Percentiles rank a stretch among this genome's conserved stretches.
These are phyloP conservation scores for Diplogelasinospora grovesii DNA, from an alignment of 495 filamentous ascomycete species.

Conservation along the genomic window DNA sequence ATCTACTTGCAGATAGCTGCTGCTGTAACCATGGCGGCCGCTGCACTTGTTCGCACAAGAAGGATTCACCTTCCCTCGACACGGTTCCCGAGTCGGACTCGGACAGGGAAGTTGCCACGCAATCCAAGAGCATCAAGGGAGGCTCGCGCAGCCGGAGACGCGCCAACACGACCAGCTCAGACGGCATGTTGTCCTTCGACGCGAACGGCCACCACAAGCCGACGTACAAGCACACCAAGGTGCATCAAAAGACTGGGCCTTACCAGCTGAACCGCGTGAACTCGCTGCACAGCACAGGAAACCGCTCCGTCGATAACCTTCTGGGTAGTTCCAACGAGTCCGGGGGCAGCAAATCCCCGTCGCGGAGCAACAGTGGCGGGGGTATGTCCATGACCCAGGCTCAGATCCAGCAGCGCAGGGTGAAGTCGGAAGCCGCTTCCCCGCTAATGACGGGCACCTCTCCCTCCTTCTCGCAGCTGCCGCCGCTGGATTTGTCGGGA, in stretches of 20 bases:
- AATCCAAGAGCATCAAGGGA: constrained; percentile 40
- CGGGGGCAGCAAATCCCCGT: constrained; percentile 33
- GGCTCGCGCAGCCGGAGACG: constrained; percentile 53
- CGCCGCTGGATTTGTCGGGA: constrained; percentile 55
- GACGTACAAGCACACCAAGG: constrained; percentile 78
- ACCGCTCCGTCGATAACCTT: constrained; percentile 64
- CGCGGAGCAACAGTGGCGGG: constrained; percentile 12
- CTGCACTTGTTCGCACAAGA: constrained; percentile 90
- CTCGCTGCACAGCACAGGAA: constrained; percentile 58
- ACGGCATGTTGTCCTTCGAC: constrained; percentile 74
- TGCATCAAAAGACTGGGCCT: constrained; percentile 77
- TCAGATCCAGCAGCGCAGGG: constrained; percentile 46
- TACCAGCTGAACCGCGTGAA: constrained; percentile 73
- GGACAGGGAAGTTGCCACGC: constrained; percentile 38
- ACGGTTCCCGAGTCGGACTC: constrained; percentile 62
- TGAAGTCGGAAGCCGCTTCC: constrained; percentile 67
- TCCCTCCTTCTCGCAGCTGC: constrained; percentile 53
- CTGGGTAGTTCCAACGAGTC: constrained; percentile 28
- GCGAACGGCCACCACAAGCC: constrained; percentile 93
- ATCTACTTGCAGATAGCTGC: constrained; percentile 60
- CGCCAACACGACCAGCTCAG: constrained; percentile 78
- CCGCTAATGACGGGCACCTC: constrained; percentile 53
- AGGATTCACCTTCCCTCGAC: constrained; percentile 68
- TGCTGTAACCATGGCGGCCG: constrained; percentile 87
- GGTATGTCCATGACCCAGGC: constrained; percentile 34